Evolutionary conservation across 495 filamentous ascomycete genomes (phyloP).

Genomic region (Penicillium subrubescens): DNA sequence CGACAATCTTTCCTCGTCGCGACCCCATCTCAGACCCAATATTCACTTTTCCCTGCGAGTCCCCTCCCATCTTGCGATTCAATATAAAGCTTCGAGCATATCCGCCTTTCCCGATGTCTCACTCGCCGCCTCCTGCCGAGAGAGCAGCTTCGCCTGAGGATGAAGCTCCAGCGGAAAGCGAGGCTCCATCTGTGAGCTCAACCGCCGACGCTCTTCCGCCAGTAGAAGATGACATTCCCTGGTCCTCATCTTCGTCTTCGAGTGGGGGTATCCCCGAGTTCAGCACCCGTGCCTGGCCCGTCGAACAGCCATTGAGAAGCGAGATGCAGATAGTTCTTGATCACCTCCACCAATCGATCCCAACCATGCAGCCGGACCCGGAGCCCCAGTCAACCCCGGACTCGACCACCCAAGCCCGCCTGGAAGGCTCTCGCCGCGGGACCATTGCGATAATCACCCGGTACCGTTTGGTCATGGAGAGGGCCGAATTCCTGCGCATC

Average conservation of each 20-base stretch:
- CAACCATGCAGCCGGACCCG: neutral
- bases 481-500: neutral
- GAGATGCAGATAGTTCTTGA: neutral
- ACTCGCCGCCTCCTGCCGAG: neutral
- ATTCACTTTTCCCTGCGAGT: neutral
- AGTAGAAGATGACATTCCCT: neutral
- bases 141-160: neutral
- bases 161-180: neutral
- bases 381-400: neutral
- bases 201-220: neutral
- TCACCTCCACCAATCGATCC: neutral
- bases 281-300: neutral
- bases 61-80: neutral
- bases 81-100: neutral
- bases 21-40: neutral
- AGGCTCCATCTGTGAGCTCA: neutral
- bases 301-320: neutral
- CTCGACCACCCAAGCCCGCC: neutral
- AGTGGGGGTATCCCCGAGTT: neutral
- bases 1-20: neutral
- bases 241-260: neutral
- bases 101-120: neutral
- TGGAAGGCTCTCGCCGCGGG: neutral
- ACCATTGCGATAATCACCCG: neutral
- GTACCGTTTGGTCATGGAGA: neutral